Base-by-base conservation (phyloP, 345 rosid genomes). In the Gossypioides kirkii region DNA sequence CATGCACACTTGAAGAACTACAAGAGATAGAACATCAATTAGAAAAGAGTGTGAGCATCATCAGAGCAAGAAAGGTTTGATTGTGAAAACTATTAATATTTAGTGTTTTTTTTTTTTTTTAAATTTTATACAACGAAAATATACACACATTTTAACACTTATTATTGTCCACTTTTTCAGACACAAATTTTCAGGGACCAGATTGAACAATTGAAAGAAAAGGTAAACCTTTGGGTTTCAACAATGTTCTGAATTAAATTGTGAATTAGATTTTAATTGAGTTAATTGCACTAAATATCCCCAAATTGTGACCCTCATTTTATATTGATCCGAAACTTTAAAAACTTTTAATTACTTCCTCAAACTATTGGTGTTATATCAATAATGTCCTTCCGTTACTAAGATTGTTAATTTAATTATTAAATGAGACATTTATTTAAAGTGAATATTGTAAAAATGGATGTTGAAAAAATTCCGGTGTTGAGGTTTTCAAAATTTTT, bases 121-220 rank as follows among this genome's bases (percentile, higher is more conserved):
- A 0, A 8, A 47, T 11, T 3, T 25, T 14, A 23, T 38, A n/a
- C 14, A 10, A 62, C 9, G 25, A 62, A 62, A 4, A n/a, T 4
- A 6, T 38, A 26, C 26, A 47, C 16, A 50, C 7, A 32, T 32
- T 32, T 32, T 32, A 32, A 32, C 38, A 5, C 7, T 32, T 5
- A 32, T 32, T 2, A 22, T 22, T 47, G 25, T 43, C 56, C 49
- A 26, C 45, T 45, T 46, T 32, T 72, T 18, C 88, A 94, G 98
- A 85, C 83, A 73, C 89, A 90, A 76, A 86, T 87, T 73, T 90
- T 78, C 84, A 88, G 81, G 81, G 94, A 89, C 69, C 88, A 86
- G 79, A 86, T 91, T 67, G 89, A 77, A 80, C 80, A 75, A 75
- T 86, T 91, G 64, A 83, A 76, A 78, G 89, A 82, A 75, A 91